phyloP scores from a whole-genome alignment of 148 eudicot genomes.

The Vaccinium myrtillus region DNA sequence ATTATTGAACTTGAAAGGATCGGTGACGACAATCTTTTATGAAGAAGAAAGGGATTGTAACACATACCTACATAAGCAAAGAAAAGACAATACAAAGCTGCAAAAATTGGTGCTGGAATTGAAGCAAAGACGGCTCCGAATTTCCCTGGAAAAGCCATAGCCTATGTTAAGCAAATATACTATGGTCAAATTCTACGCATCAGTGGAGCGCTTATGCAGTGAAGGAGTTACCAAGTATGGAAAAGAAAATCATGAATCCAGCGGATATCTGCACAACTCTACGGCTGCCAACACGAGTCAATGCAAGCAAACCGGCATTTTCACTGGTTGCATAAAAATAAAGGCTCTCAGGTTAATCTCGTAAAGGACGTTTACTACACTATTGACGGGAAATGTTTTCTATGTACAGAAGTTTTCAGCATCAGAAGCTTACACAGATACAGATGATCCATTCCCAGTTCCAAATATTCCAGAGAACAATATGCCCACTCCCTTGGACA shows the following conservation, averaged over 20 bases:
- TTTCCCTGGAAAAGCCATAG: constrained; percentile 50
- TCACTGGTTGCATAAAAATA: constrained; percentile 45
- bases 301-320: constrained; percentile 87
- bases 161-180: not conserved
- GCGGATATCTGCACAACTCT: constrained; percentile 90
- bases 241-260: constrained; percentile 92
- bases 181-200: not conserved
- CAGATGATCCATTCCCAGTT: constrained; percentile 85
- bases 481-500: constrained; percentile 73
- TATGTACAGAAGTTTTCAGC: not conserved
- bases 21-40: not conserved
- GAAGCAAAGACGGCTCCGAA: constrained; percentile 96
- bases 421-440: constrained; percentile 63
- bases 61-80: constrained; percentile 91
- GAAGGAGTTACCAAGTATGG: constrained; percentile 67
- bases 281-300: constrained; percentile 94
- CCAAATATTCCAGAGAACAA: constrained; percentile 87
- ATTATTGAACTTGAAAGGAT: not conserved
- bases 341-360: not conserved
- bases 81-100: constrained; percentile 86
- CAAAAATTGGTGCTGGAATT: constrained; percentile 36
- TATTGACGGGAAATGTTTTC: not conserved
- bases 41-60: not conserved
- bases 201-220: not conserved
- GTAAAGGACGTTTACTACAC: not conserved